phyloP scores from a whole-genome alignment of 345 rosid genomes.

The Camelina sativa region DNA sequence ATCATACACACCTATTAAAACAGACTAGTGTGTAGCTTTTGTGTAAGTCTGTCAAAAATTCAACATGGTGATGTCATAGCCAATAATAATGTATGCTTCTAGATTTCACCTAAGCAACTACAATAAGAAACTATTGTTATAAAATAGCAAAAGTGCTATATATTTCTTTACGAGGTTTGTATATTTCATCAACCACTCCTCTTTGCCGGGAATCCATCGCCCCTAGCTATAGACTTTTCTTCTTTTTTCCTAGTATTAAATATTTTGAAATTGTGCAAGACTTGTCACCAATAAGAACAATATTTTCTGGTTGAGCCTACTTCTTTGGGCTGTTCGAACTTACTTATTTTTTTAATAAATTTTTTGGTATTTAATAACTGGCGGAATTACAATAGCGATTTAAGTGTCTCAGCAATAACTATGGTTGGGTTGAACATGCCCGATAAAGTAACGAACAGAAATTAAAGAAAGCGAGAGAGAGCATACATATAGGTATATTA shows the following conservation, averaged over 20 bases:
- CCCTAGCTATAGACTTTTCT: not conserved
- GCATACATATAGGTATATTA: too few species aligned
- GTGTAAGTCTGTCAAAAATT: conserved; percentile 15
- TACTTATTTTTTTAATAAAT: too few species aligned
- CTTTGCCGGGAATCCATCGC: conserved; percentile 38
- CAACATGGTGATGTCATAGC: conserved; percentile 35
- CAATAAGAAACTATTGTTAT: not conserved
- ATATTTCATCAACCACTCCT: conserved; percentile 37
- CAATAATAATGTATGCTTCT: conserved; percentile 25
- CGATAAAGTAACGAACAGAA: too few species aligned
- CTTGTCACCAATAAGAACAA: not conserved
- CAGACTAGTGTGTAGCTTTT: not conserved
- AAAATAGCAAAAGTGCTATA: not conserved
- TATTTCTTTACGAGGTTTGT: conserved; percentile 20
- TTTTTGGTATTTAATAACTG: too few species aligned
- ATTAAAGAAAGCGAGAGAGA: too few species aligned
- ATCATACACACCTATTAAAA: not conserved
- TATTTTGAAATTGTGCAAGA: not conserved
- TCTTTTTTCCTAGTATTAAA: not conserved
- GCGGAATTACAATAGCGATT: too few species aligned
- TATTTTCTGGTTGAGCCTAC: not conserved
- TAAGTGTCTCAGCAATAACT: too few species aligned
- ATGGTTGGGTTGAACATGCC: too few species aligned
- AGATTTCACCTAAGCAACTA: conserved; percentile 1
- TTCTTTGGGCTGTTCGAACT: not conserved